Evolutionary conservation across 1,139 yeast species (phyloP).

Genomic region (Torulaspora pretoriensis): DNA sequence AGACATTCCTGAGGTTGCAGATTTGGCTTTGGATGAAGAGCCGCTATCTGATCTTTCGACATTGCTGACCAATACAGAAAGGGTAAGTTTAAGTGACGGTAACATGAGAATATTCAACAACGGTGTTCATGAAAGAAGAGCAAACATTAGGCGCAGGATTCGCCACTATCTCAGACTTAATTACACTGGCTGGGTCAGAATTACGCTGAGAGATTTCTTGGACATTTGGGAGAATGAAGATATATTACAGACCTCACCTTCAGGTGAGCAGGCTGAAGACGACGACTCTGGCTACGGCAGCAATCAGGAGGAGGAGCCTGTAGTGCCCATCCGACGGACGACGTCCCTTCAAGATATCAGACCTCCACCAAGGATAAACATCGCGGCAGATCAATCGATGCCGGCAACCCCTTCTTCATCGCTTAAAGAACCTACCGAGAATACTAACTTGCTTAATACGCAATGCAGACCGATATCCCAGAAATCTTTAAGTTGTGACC

Average conservation of each 20-base stretch:
- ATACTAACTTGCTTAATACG: constrained; percentile 1
- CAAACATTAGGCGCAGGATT: constrained; percentile 21
- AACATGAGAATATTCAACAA: constrained; percentile 21
- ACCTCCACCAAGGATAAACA: constrained; percentile 3
- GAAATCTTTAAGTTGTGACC: constrained; percentile 22
- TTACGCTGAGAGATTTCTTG: constrained; percentile 28
- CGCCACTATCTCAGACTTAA: constrained; percentile 25
- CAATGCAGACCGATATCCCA: constrained; percentile 11
- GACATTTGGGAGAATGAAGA: constrained; percentile 31
- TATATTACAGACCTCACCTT: constrained; percentile 9
- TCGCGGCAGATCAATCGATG: constrained; percentile 4
- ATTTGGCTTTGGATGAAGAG: neutral
- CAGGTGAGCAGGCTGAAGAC: constrained; percentile 6
- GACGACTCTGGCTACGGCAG: constrained; percentile 8
- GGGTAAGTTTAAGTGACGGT: constrained; percentile 6
- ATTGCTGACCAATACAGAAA: constrained; percentile 9
- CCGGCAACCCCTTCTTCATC: constrained; percentile 4
- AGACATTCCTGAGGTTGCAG: neutral
- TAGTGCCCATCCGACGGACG: constrained; percentile 11
- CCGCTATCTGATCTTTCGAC: constrained; percentile 9
- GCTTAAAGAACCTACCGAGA: neutral
- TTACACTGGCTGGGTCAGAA: constrained; percentile 29
- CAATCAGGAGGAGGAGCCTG: constrained; percentile 5
- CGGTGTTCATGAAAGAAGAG: constrained; percentile 21
- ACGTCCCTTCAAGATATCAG: constrained; percentile 13